These are phyloP conservation scores for Lentinula edodes DNA, from an alignment of 768 basidiomycete genomes.

Conservation along the genomic window DNA sequence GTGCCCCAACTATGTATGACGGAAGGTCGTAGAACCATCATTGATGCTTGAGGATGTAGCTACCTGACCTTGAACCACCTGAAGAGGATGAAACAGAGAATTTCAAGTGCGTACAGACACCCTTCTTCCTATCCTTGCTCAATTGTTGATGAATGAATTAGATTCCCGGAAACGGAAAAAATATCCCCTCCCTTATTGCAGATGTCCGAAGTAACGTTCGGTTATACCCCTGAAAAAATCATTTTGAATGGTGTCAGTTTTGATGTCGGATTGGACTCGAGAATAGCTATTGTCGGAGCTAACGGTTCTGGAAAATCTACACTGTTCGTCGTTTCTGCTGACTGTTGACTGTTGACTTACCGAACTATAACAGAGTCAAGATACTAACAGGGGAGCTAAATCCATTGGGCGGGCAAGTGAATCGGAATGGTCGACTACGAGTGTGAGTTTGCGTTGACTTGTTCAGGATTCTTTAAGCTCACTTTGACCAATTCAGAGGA, in stretches of 20 bases:
- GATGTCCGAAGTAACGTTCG: conserved; percentile 86
- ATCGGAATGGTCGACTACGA: conserved; percentile 85
- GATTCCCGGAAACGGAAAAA: conserved; percentile 95
- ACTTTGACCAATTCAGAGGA: conserved; percentile 41
- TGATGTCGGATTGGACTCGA: conserved; percentile 90
- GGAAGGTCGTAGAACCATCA: background rate
- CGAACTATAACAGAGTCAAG: conserved; percentile 63
- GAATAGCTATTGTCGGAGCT: conserved; percentile 92
- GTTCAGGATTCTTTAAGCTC: background rate
- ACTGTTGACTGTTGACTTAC: background rate
- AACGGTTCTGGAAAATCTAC: conserved; percentile 98
- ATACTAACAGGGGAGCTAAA: conserved; percentile 80
- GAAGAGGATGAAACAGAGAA: conserved; percentile 89
- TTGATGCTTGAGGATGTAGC: conserved; percentile 30
- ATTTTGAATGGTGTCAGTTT: conserved; percentile 79
- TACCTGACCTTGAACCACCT: conserved; percentile 91
- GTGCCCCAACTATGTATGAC: background rate
- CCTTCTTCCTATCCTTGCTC: background rate
- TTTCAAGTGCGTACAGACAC: conserved; percentile 58
- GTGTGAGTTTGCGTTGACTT: conserved; percentile 45
- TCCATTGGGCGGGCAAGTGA: conserved; percentile 74
- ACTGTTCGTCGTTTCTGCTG: conserved; percentile 41
- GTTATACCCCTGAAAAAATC: conserved; percentile 72
- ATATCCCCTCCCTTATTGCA: conserved; percentile 95
- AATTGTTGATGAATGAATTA: conserved; percentile 18